Percentiles rank a stretch among this genome's conserved stretches.
These are phyloP conservation scores for Hsuehochloa calcarea DNA, from an alignment of 176 grass and related monocot genomes.

Conservation along the genomic window DNA sequence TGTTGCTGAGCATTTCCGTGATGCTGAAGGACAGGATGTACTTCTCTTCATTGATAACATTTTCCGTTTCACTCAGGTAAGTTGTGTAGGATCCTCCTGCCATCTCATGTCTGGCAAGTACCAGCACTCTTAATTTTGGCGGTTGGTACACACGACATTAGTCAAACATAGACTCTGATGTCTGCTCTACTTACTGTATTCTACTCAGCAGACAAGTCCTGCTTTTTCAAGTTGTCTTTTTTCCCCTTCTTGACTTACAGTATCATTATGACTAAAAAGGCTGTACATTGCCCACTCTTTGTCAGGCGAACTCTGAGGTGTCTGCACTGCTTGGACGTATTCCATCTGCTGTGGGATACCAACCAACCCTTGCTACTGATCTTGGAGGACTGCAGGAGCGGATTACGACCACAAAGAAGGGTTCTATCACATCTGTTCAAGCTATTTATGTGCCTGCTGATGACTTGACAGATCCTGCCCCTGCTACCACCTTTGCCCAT, in stretches of 20 bases:
- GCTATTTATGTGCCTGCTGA: constrained; percentile 98
- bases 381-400: constrained; percentile 93
- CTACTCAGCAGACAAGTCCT: neutral
- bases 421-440: constrained; percentile 94
- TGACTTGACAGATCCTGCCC: constrained; percentile 98
- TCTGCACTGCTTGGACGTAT: constrained; percentile 96
- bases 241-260: neutral
- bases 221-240: neutral
- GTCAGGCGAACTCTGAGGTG: constrained; percentile 94
- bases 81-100: neutral
- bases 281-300: constrained; percentile 25
- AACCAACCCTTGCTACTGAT: constrained; percentile 95
- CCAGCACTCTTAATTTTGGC: neutral
- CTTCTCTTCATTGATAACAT: constrained; percentile 99
- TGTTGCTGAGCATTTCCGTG: constrained; percentile 95
- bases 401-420: constrained; percentile 97
- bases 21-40: constrained; percentile 94
- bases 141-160: neutral
- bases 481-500: constrained; percentile 95
- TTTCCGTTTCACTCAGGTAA: constrained; percentile 95
- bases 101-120: neutral
- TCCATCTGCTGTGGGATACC: constrained; percentile 96
- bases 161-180: neutral
- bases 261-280: neutral
- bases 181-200: neutral